phyloP scores from a whole-genome alignment of 148 eudicot genomes.

The Linanthus parryae region DNA sequence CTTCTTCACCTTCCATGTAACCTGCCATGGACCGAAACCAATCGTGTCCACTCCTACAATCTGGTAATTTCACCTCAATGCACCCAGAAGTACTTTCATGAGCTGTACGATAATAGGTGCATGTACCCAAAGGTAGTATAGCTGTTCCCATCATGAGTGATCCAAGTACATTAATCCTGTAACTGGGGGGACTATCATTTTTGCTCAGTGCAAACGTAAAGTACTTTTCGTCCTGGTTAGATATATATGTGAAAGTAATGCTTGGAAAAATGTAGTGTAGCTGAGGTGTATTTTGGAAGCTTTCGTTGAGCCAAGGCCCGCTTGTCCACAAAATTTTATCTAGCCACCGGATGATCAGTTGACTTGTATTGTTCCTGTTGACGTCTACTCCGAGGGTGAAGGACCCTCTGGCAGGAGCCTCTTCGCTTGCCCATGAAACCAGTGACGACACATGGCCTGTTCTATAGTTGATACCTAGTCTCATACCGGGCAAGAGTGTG shows the following conservation, averaged over 20 bases:
- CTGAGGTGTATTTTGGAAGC: conserved; percentile 8
- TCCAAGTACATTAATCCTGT: too few relatives aligned
- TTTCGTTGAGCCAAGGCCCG: conserved; percentile 17
- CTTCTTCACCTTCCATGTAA: too few relatives aligned
- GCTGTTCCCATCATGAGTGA: too few relatives aligned
- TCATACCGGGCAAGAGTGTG: conserved; percentile 30
- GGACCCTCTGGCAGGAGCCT: conserved; percentile 19
- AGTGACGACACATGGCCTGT: conserved; percentile 15
- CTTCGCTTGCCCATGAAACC: conserved; percentile 23
- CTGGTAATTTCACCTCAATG: too few relatives aligned
- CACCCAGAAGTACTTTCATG: too few relatives aligned
- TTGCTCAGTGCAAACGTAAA: conserved; percentile 7
- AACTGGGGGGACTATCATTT: too few relatives aligned
- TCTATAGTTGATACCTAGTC: conserved; percentile 19
- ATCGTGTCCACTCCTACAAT: too few relatives aligned
- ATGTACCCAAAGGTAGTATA: too few relatives aligned
- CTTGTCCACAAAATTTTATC: conserved; percentile 24
- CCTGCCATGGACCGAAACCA: too few relatives aligned
- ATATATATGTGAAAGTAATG: conserved; percentile 16
- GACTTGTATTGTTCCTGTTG: conserved; percentile 8
- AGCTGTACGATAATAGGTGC: too few relatives aligned
- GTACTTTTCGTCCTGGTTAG: conserved; percentile 18
- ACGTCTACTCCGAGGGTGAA: conserved; percentile 24
- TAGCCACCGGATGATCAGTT: conserved; percentile 24
- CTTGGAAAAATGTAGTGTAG: too few relatives aligned